Percentiles rank a stretch among this genome's conserved stretches.
phyloP scores from a whole-genome alignment of 805 yeast species.

The Isabelozyma gotoi region DNA sequence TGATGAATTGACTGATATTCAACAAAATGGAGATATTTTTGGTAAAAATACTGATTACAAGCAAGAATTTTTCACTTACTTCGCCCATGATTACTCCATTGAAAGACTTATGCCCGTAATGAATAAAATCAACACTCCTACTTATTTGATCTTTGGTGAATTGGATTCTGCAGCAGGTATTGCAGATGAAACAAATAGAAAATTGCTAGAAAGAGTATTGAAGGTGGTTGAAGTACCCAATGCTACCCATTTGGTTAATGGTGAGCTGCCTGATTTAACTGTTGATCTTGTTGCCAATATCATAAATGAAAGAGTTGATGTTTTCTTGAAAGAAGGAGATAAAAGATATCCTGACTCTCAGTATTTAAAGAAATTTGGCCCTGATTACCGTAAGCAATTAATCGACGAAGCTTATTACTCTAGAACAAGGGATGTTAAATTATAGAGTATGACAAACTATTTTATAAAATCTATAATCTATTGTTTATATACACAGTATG shows the following conservation, averaged over 20 bases:
- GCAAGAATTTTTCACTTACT: constrained; percentile 10
- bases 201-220: constrained; percentile 4
- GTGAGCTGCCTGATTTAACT: constrained; percentile 13
- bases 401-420: background rate
- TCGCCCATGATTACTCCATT: constrained; percentile 3
- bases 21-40: constrained; percentile 4
- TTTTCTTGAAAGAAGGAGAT: background rate
- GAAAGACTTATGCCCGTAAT: constrained; percentile 1
- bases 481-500: background rate
- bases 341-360: constrained; percentile 4
- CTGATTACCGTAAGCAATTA: constrained; percentile 5
- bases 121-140: constrained; percentile 10
- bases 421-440: background rate
- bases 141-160: constrained; percentile 11
- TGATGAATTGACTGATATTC: constrained; percentile 11
- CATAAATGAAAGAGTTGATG: constrained; percentile 3
- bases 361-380: constrained; percentile 6
- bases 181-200: background rate
- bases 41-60: constrained; percentile 11
- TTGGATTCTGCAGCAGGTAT: constrained; percentile 6
- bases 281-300: constrained; percentile 4
- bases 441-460: background rate
- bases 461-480: background rate
- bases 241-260: constrained; percentile 13
- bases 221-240: constrained; percentile 6